Conservation (phyloP, 23 red algal species). For the Gracilaria domingensis region DNA sequence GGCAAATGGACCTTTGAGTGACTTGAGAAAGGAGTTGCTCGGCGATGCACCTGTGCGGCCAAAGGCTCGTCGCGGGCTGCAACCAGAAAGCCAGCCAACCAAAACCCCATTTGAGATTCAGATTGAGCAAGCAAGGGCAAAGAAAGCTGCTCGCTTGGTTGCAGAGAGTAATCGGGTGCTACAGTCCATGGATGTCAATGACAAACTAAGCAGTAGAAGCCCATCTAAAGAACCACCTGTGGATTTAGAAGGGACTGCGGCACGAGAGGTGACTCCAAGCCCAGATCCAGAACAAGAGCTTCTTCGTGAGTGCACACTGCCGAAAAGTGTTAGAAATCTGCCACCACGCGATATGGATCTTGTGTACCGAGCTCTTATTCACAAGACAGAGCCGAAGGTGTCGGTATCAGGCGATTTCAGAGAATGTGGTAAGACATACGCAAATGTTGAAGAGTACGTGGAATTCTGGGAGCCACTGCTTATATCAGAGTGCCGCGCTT, state of each 20-base stretch:
- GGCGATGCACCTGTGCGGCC: not conserved
- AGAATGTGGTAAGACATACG: not conserved
- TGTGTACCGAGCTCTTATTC: not conserved
- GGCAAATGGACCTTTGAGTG: not conserved
- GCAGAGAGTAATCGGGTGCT: not conserved
- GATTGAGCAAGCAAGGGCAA: not conserved
- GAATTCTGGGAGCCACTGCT: constrained; percentile 73
- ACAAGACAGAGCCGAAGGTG: not conserved
- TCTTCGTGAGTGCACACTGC: not conserved
- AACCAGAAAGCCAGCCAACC: constrained; percentile 16
- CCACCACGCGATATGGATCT: constrained; percentile 11
- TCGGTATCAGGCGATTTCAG: not conserved
- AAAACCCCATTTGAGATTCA: constrained; percentile 23
- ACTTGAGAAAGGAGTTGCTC: not conserved
- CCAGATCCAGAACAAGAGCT: not conserved
- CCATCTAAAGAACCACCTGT: not conserved
- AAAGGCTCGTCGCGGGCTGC: not conserved
- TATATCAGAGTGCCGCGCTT: constrained; percentile 49
- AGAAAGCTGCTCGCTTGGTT: constrained; percentile 3
- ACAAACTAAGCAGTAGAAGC: not conserved
- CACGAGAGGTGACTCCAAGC: not conserved
- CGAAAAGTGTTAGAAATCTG: not conserved
- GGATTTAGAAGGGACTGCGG: not conserved
- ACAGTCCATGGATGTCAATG: not conserved
- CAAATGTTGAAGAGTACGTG: constrained; percentile 42